phyloP scores from a whole-genome alignment of 1,284 basidiomycete species.

The Austroboletus novae-zelandiae region DNA sequence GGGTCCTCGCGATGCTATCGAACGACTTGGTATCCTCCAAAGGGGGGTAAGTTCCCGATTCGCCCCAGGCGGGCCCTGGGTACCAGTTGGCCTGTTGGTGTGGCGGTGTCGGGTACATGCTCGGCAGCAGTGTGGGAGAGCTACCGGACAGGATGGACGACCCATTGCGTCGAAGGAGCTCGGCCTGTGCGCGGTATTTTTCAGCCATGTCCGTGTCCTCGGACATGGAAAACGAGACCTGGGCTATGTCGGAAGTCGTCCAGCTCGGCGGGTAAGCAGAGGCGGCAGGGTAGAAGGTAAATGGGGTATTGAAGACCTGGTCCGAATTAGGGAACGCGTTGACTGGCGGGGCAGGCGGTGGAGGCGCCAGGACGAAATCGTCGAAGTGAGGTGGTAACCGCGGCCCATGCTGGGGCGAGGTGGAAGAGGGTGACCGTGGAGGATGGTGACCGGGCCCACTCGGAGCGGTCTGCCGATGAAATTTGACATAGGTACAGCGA shows the following conservation, averaged over 20 bases:
- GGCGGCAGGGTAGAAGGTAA: slow-evolving; percentile 29
- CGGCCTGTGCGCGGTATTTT: slow-evolving; percentile 50
- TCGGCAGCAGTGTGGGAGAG: slow-evolving; percentile 7
- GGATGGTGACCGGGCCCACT: slow-evolving; percentile 64
- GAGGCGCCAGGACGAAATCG: slow-evolving; percentile 37
- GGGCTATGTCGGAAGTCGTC: slow-evolving; percentile 16
- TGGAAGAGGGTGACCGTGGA: slow-evolving; percentile 28
- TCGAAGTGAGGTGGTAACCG: slow-evolving; percentile 29
- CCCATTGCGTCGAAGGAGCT: slow-evolving; percentile 38
- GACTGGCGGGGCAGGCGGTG: slow-evolving; percentile 29
- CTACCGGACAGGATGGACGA: slow-evolving; percentile 12
- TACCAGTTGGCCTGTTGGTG: slow-evolving; percentile 20
- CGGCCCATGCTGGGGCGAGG: slow-evolving; percentile 19
- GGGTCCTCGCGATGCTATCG: slow-evolving; percentile 16
- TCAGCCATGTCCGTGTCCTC: slow-evolving; percentile 41
- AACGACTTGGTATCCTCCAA: slow-evolving; percentile 29
- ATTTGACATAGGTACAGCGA: slow-evolving; percentile 82
- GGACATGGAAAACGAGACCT: slow-evolving; percentile 20
- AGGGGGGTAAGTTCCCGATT: slow-evolving; percentile 15
- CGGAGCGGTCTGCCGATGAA: slow-evolving; percentile 78
- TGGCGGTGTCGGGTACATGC: slow-evolving; percentile 21
- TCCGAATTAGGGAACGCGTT: slow-evolving; percentile 17
- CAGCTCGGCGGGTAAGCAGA: slow-evolving; percentile 20
- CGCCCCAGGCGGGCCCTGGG: slow-evolving; percentile 16
- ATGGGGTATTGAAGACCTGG: slow-evolving; percentile 36